Evolutionary conservation across 768 basidiomycete species (phyloP), one percentile per base, ranked within the genome.

Genomic region (Macrolepiota dolichaula): DNA sequence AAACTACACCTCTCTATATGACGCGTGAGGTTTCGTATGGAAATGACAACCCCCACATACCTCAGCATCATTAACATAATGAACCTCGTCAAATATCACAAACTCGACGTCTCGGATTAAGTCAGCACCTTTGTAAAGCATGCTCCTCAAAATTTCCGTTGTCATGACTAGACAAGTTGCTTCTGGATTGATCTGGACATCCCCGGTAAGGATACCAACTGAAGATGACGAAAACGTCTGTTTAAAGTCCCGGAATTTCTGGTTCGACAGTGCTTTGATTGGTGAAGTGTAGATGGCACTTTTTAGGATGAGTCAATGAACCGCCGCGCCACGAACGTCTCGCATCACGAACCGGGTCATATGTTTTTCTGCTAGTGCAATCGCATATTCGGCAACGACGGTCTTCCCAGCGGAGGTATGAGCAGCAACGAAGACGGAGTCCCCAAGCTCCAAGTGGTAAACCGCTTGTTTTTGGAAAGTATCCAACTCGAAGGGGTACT

Each of bases 321-420:
- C 53, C 29, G 57, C 11, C 15, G 19, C 51, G 55, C 36, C 27
- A 37, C 50, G 19, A 11, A n/a, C 40, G 17, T 17, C 9, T 13
- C 5, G 36, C 27, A 56, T 37, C 64, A 74, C 67, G 37, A 63
- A 94, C 96, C 94, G 84, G n/a, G 97, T 99, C 95, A 99, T 97
- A 75, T 99, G 97, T 69, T 95, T 96, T 65, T 89, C 91, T 4
- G 97, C 96, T 9, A 99, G 81, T 4, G 96, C 92, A 67, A 99
- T 98, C 1, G 97, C 97, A 72, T 98, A 99, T 70, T 99, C 97
- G 0, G 97, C 97, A 7, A 99, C 97, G 17, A 98, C 97, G 1
- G 97, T 99, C 75, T 99, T 99, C 36, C 97, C 97, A 15, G 97
- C 97, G n/a, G 93, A 96, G 3, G 97, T 99, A 75, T 99, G 97